Percentiles rank a stretch among this genome's conserved stretches.
Conservation (phyloP, 768 basidiomycete species). For the Naganishia vaughanmartiniae region DNA sequence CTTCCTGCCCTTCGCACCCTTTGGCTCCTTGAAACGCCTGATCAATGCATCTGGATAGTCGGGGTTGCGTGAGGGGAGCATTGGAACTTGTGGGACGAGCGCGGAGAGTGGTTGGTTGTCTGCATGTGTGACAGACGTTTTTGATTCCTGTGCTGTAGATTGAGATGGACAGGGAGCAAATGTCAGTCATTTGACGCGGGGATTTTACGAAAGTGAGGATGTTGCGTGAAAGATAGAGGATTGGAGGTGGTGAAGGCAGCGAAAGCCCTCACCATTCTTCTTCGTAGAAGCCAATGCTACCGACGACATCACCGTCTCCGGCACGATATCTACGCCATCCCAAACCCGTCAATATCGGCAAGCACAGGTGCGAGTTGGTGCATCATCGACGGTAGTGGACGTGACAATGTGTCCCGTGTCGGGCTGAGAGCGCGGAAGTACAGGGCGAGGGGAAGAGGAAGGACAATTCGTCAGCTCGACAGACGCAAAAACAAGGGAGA, state of each 20-base stretch:
- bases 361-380: no score
- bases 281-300: constrained; percentile 28
- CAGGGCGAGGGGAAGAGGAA: neutral
- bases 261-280: constrained; percentile 29
- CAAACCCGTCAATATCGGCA: no score
- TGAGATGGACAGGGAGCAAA: no score
- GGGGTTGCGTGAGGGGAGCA: constrained; percentile 19
- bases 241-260: no score
- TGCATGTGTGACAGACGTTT: neutral
- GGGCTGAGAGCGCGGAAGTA: neutral
- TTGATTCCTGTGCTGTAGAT: constrained; percentile 9
- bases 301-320: constrained; percentile 43
- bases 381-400: no score
- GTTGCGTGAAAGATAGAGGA: no score
- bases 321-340: constrained; percentile 43
- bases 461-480: no score
- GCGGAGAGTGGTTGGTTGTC: constrained; percentile 23
- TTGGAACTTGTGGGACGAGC: constrained; percentile 13
- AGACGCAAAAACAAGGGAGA: no score
- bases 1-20: neutral
- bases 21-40: neutral
- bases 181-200: no score
- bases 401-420: no score
- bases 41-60: constrained; percentile 26
- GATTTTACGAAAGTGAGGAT: no score